Evolutionary conservation across 202 grass and related monocot genomes (phyloP).

Genomic region (Schoenoplectus triqueter): DNA sequence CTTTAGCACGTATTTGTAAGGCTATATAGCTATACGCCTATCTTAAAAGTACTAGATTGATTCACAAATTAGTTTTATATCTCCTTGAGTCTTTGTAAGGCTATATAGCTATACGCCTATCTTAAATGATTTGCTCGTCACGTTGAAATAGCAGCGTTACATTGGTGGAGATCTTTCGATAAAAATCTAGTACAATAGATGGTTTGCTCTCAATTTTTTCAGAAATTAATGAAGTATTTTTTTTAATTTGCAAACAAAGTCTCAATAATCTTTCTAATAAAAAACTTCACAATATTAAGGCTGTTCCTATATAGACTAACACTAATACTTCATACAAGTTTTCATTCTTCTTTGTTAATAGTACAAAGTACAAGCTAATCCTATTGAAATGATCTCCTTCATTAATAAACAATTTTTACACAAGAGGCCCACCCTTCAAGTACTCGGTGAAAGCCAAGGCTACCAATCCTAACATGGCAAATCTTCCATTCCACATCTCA

Average conservation of each 20-base stretch:
- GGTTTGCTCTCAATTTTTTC: too few relatives aligned
- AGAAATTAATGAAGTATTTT: too few relatives aligned
- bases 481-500: constrained; percentile 67
- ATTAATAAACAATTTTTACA: constrained; percentile 30
- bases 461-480: constrained; percentile 70
- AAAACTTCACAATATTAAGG: background rate
- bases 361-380: background rate
- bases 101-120: too few relatives aligned
- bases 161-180: too few relatives aligned
- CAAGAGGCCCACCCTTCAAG: constrained; percentile 53
- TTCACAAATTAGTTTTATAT: too few relatives aligned
- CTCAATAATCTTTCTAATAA: background rate
- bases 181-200: too few relatives aligned
- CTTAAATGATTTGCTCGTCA: too few relatives aligned
- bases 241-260: background rate
- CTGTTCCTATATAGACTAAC: background rate
- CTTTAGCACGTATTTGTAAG: too few relatives aligned
- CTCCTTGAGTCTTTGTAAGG: too few relatives aligned
- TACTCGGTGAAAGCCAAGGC: constrained; percentile 59
- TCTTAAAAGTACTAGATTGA: too few relatives aligned
- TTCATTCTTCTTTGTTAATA: background rate
- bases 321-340: background rate
- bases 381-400: background rate
- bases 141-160: too few relatives aligned
- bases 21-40: too few relatives aligned